phyloP scores from a whole-genome alignment of 495 filamentous ascomycete genomes.

The Gamarada debralockiae region DNA sequence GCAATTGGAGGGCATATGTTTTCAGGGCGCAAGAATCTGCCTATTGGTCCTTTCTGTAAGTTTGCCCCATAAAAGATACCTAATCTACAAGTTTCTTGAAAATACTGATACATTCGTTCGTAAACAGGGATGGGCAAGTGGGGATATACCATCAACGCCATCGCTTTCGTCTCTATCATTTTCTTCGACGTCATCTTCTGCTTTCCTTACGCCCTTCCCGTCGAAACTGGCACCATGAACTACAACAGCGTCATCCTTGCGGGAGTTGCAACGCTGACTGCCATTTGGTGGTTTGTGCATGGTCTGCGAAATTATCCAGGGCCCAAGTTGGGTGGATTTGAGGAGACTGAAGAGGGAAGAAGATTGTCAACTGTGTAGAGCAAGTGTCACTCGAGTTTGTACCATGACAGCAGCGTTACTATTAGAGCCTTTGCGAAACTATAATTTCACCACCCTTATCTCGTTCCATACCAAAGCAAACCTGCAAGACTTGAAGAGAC shows the following conservation, averaged over 20 bases:
- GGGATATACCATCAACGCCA: constrained; percentile 56
- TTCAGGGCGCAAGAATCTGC: constrained; percentile 58
- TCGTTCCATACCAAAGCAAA: neutral
- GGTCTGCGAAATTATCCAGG: constrained; percentile 52
- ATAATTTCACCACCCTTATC: neutral
- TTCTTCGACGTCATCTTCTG: constrained; percentile 72
- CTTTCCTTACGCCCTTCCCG: constrained; percentile 61
- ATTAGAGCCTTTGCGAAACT: neutral
- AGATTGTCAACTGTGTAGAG: neutral
- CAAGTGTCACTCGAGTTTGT: neutral
- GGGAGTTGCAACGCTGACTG: constrained; percentile 47
- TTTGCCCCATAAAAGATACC: no score
- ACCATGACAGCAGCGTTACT: neutral
- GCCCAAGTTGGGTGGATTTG: constrained; percentile 39
- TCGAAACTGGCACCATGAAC: constrained; percentile 60
- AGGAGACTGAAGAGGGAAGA: constrained; percentile 2
- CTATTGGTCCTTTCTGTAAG: constrained; percentile 59
- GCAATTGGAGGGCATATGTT: constrained; percentile 74
- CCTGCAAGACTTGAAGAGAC: constrained; percentile 1
- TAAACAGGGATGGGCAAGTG: constrained; percentile 49
- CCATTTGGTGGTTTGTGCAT: constrained; percentile 63
- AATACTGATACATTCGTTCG: no score
- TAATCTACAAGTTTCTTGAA: no score
- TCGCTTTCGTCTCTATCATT: constrained; percentile 60
- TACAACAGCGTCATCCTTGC: constrained; percentile 63